These are phyloP conservation scores for Apiotrichum veenhuisii DNA, from an alignment of 1,284 basidiomycete species.

Conservation along the genomic window DNA sequence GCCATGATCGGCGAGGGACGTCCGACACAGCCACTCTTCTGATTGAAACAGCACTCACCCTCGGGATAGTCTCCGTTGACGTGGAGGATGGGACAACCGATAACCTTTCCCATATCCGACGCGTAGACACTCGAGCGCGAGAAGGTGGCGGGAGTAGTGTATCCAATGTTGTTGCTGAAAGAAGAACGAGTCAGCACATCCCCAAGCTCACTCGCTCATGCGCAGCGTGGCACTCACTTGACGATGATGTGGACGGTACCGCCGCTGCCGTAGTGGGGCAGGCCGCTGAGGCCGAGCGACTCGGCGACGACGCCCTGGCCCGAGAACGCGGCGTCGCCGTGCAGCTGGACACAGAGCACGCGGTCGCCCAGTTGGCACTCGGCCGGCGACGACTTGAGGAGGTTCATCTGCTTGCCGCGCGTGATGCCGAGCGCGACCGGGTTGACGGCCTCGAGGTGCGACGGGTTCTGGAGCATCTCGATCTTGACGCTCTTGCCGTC, in stretches of 20 bases:
- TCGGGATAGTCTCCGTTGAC: slow-evolving; percentile 88
- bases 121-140: slow-evolving; percentile 81
- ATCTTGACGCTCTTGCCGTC: slow-evolving; percentile 59
- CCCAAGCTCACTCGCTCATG: too few relatives aligned
- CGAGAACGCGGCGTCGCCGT: slow-evolving; percentile 83
- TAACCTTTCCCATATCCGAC: slow-evolving; percentile 84
- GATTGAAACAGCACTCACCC: slow-evolving; percentile 53
- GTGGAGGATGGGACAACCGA: slow-evolving; percentile 81
- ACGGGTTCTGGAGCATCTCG: slow-evolving; percentile 79
- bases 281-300: slow-evolving; percentile 71
- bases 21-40: slow-evolving; percentile 19
- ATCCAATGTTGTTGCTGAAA: slow-evolving; percentile 64
- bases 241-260: slow-evolving; percentile 87
- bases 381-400: slow-evolving; percentile 60
- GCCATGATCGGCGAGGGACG: too few relatives aligned
- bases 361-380: slow-evolving; percentile 76
- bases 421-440: slow-evolving; percentile 84
- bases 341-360: slow-evolving; percentile 81
- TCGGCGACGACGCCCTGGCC: slow-evolving; percentile 91
- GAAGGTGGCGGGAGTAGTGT: slow-evolving; percentile 77
- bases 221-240: slow-evolving; percentile 61
- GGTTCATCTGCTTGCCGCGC: slow-evolving; percentile 81
- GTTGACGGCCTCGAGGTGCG: slow-evolving; percentile 79
- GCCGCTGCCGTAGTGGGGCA: slow-evolving; percentile 83
- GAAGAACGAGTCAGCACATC: not conserved